Evolutionary conservation across 228 moss, liverwort and hornwort species (phyloP), one percentile per base, ranked within the genome.

Genomic region (Sphagnum magellanicum): DNA sequence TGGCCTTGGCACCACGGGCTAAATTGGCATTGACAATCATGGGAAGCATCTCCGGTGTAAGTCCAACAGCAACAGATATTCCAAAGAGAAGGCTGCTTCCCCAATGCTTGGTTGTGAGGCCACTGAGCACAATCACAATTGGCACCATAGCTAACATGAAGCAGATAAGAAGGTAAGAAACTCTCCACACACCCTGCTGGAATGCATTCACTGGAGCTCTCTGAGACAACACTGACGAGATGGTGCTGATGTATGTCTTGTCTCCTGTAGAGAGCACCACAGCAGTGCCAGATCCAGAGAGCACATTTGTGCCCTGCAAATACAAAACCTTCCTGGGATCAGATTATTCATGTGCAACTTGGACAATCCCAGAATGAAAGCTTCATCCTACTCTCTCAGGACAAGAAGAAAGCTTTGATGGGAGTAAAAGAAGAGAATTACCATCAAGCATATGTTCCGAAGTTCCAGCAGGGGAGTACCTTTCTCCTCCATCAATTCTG

Each of bases 61-160:
- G 77, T 48, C 77, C 77, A 64, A 77, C 77, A 6, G 77, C 77
- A 9, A 77, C 77, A 64, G 77, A 77, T 46, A 77, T 73, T 1
- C 77, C 77, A 53, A 77, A 77, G 16, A 77, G 60, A 16, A 73
- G 59, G 53, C 77, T 77, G 52, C 59, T 69, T 6, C 73, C 73
- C 68, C 73, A 77, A 9, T 77, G 69, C 48, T 77, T 73, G 48
- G 77, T 77, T 8, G 52, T 60, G 47, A 73, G 16, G 68, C 77
- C 77, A 16, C 77, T 69, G 8, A 77, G 59, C 50, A 77, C 65
- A 51, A 77, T 77, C 50, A 77, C 77, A 60, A 77, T 73, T 16
- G 77, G 73, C 47, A 77, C 77, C 77, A 77, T 77, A 53, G 68
- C 72, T 4, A 77, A 69, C 77, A 77, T 77, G 65, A 77, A 77